A percentile compares a stretch with the other conserved stretches of the same genome.
Conservation (phyloP, 2,329 filamentous ascomycete species). For the Clonostachys sp. region DNA sequence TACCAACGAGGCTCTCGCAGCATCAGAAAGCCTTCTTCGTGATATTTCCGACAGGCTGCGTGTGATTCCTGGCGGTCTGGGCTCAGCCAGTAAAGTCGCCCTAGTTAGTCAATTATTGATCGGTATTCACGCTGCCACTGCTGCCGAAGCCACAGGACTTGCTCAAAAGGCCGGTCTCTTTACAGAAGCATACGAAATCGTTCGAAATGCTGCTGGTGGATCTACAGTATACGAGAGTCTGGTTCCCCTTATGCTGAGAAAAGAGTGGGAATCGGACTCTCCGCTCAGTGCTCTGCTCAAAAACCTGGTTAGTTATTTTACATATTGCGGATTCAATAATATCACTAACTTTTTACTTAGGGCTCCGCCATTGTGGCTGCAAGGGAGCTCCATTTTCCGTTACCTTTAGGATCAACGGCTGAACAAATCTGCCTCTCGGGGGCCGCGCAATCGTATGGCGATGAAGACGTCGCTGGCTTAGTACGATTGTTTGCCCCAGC, state of each 20-base stretch:
- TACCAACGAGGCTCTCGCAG: conserved; percentile 40
- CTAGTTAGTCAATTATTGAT: conserved; percentile 48
- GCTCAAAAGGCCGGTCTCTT: conserved; percentile 42
- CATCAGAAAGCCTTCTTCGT: conserved; percentile 47
- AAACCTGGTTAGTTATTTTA: conserved; percentile 19
- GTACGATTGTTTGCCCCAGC: conserved; percentile 15
- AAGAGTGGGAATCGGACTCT: conserved; percentile 34
- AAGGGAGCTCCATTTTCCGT: conserved; percentile 20
- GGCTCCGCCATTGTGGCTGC: background rate
- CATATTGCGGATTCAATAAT: background rate
- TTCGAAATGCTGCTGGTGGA: conserved; percentile 17
- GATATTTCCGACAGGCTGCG: conserved; percentile 55
- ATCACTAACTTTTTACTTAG: background rate
- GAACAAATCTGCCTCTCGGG: conserved; percentile 24
- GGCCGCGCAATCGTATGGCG: conserved; percentile 15
- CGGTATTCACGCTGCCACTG: conserved; percentile 44
- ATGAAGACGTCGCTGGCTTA: conserved; percentile 17
- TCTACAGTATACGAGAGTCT: conserved; percentile 55
- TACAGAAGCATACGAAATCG: conserved; percentile 21
- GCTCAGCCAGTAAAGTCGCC: conserved; percentile 47
- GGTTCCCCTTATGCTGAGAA: conserved; percentile 45
- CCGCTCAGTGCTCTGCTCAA: conserved; percentile 27
- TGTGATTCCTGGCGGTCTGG: conserved; percentile 41
- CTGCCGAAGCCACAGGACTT: conserved; percentile 47
- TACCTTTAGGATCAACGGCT: conserved; percentile 23